Conservation (phyloP, 495 filamentous ascomycete species). For the Annulohypoxylon stygium region DNA sequence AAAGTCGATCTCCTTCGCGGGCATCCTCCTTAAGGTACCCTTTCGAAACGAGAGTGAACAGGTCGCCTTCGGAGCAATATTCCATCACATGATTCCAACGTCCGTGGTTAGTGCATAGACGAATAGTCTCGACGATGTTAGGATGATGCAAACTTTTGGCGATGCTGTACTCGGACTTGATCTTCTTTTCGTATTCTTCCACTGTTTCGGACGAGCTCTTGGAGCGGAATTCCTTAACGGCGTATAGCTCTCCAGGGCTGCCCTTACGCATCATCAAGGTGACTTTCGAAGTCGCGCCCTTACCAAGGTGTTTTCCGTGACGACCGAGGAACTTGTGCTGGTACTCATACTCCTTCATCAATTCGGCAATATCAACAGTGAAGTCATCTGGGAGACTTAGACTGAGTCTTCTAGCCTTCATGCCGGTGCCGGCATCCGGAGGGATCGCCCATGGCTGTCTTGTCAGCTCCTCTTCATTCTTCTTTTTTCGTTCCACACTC, state of each 20-base stretch:
- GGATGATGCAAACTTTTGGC: constrained; percentile 82
- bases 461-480: constrained; percentile 45
- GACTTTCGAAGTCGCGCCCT: constrained; percentile 79
- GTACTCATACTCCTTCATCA: constrained; percentile 70
- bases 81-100: constrained; percentile 90
- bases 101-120: constrained; percentile 73
- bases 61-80: constrained; percentile 79
- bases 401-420: constrained; percentile 74
- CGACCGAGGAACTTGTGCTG: constrained; percentile 69
- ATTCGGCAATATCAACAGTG: constrained; percentile 70
- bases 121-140: constrained; percentile 80
- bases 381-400: constrained; percentile 74
- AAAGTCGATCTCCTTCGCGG: constrained; percentile 74
- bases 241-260: constrained; percentile 69
- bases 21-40: constrained; percentile 71
- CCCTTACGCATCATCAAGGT: constrained; percentile 74
- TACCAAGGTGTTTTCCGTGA: constrained; percentile 74
- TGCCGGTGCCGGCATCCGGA: constrained; percentile 71
- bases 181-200: constrained; percentile 79
- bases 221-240: constrained; percentile 82
- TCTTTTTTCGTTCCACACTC: constrained; percentile 49
- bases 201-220: constrained; percentile 71
- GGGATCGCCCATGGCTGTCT: constrained; percentile 65
- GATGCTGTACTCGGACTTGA: constrained; percentile 84
- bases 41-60: constrained; percentile 75